Base-by-base conservation (phyloP, 441 rosid genomes). In the Omphalea diandra region DNA sequence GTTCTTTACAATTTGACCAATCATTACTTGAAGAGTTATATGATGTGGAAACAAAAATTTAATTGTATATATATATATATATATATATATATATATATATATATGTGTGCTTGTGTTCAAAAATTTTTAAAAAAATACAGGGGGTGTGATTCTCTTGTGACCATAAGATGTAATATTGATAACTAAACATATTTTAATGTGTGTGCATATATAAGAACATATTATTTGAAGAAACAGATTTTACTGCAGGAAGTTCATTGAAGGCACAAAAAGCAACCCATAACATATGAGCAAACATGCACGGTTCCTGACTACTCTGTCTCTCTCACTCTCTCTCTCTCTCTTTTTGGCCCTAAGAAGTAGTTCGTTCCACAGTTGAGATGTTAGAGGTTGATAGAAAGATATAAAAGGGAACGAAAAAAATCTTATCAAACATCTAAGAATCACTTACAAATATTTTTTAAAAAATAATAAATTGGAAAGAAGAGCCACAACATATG, bases 391-490 rank as follows among this genome's bases (percentile, higher is more conserved):
- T 8, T 73, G 35, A 68, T 20, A 67, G 22, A 54, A 22, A 70
- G n/a, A n/a, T n/a, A n/a, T n/a, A n/a, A n/a, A n/a, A 68, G 83
- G 63, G 74, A 78, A 77, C 66, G 43, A 86, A 84, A 79, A 83
- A 81, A 83, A n/a, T 80, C 80, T 71, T 75, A 77, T 72, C 69
- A 61, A 75, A 73, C 74, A 76, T 67, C 82, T 60, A 75, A 67
- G n/a, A n/a, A n/a, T n/a, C n/a, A n/a, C n/a, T n/a, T n/a, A 64
- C 70, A 60, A 69, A 67, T 56, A 59, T 36, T 67, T n/a, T n/a
- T n/a, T n/a, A 62, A 50, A 20, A 62, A 31, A 52, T n/a, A n/a
- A 35, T 32, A 33, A 57, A 57, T 32, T 36, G 68, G 52, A 70
- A 80, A 76, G 67, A 59, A 68, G 53, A 63, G 73, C 84, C 79